Percentiles rank a stretch among this genome's conserved stretches.
These are phyloP conservation scores for Blepharisma stoltei DNA, from an alignment of 73 alveolate genomes.

Conservation along the genomic window DNA sequence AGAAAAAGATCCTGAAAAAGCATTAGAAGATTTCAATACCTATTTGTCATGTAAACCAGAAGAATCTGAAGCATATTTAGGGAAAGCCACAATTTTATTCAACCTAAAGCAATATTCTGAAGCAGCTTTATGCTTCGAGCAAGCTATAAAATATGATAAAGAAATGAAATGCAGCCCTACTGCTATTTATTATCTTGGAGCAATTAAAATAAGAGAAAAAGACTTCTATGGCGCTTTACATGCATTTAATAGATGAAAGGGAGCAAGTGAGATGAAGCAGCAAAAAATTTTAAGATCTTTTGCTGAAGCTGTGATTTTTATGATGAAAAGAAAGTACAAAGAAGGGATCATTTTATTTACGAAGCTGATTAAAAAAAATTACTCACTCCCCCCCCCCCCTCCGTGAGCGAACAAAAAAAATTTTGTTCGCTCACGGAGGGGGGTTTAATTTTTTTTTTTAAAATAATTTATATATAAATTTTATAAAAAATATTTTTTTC, in stretches of 20 bases:
- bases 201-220: not conserved
- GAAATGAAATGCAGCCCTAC: not conserved
- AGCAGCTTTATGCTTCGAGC: conserved; percentile 24
- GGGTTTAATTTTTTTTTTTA: too few relatives aligned
- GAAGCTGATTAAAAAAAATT: not conserved
- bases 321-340: conserved; percentile 1
- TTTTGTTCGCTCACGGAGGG: too few relatives aligned
- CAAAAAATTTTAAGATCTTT: not conserved
- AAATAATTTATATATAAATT: too few relatives aligned
- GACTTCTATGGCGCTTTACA: conserved; percentile 26
- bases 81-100: not conserved
- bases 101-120: not conserved
- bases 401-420: too few relatives aligned
- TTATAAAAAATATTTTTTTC: too few relatives aligned
- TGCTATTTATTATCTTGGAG: not conserved
- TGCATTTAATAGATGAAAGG: not conserved
- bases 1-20: not conserved
- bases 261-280: not conserved
- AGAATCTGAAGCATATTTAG: not conserved
- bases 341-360: conserved; percentile 19
- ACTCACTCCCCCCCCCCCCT: too few relatives aligned
- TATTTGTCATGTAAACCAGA: not conserved
- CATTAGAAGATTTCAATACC: not conserved
- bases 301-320: conserved; percentile 17
- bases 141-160: not conserved